Percentiles rank a stretch among this genome's conserved stretches.
These are phyloP conservation scores for Hypoxylon fragiforme DNA, from an alignment of 495 filamentous ascomycete genomes.

Conservation along the genomic window DNA sequence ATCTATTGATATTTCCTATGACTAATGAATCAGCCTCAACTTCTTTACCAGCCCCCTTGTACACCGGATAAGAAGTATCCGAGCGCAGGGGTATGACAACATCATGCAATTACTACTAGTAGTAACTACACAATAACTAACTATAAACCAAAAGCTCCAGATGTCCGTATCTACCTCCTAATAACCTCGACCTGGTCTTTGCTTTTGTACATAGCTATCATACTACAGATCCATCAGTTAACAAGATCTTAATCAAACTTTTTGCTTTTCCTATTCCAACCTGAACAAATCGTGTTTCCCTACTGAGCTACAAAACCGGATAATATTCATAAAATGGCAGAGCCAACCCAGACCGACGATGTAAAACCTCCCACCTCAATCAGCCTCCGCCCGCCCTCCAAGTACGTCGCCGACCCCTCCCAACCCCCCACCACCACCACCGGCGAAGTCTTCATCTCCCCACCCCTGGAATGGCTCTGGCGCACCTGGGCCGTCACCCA, in stretches of 20 bases:
- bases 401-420: constrained; percentile 38
- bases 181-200: too few relatives aligned
- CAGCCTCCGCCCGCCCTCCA: constrained; percentile 50
- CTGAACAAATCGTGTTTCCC: not conserved
- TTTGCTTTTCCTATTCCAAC: not conserved
- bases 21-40: too few relatives aligned
- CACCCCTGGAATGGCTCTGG: constrained; percentile 61
- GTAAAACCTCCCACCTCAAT: constrained; percentile 20
- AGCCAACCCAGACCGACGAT: constrained; percentile 8
- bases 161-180: too few relatives aligned
- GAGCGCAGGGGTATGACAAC: constrained; percentile 17
- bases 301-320: not conserved
- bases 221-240: not conserved
- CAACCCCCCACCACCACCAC: constrained; percentile 27
- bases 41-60: too few relatives aligned
- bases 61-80: constrained; percentile 20
- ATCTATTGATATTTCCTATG: too few relatives aligned
- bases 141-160: not conserved
- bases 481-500: constrained; percentile 77
- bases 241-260: not conserved
- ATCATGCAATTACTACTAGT: not conserved
- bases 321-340: constrained; percentile 19
- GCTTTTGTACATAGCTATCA: not conserved
- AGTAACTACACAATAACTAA: not conserved
- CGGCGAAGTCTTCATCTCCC: constrained; percentile 46